A percentile compares a stretch with the other conserved stretches of the same genome.
phyloP scores from a whole-genome alignment of 1,139 yeast species.

The Sugiyamaella novakii region DNA sequence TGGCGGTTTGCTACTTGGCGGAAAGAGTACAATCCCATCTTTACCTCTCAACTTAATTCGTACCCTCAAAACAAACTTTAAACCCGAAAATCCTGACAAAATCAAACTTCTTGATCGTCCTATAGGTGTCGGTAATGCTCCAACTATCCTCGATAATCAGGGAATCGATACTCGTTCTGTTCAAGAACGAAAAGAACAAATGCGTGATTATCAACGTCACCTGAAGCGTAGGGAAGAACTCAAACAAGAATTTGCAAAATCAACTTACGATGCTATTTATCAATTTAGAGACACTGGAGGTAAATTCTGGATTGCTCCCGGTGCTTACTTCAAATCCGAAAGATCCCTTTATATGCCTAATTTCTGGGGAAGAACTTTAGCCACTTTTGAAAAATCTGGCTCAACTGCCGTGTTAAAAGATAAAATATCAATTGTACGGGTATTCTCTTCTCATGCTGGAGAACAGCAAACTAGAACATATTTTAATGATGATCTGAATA shows the following conservation, averaged over 20 bases:
- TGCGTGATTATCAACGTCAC: slow-evolving; percentile 51
- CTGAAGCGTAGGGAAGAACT: slow-evolving; percentile 36
- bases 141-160: slow-evolving; percentile 43
- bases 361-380: slow-evolving; percentile 61
- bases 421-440: slow-evolving; percentile 63
- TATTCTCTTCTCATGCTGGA: slow-evolving; percentile 72
- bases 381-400: slow-evolving; percentile 45
- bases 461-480: slow-evolving; percentile 66
- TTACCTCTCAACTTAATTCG: neutral
- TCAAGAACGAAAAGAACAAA: slow-evolving; percentile 46
- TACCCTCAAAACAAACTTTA: slow-evolving; percentile 14
- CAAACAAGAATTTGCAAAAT: slow-evolving; percentile 77
- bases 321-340: slow-evolving; percentile 71
- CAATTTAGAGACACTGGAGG: slow-evolving; percentile 81
- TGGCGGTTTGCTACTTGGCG: too few species aligned
- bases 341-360: slow-evolving; percentile 86
- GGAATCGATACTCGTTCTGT: slow-evolving; percentile 44
- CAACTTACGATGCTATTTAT: slow-evolving; percentile 84
- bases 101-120: slow-evolving; percentile 46
- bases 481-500: slow-evolving; percentile 41
- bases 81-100: slow-evolving; percentile 19
- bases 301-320: slow-evolving; percentile 79
- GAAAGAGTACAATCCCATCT: too few species aligned
- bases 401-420: slow-evolving; percentile 51
- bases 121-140: slow-evolving; percentile 48